phyloP scores from a whole-genome alignment of 768 basidiomycete genomes.

The Mycena galericulata region DNA sequence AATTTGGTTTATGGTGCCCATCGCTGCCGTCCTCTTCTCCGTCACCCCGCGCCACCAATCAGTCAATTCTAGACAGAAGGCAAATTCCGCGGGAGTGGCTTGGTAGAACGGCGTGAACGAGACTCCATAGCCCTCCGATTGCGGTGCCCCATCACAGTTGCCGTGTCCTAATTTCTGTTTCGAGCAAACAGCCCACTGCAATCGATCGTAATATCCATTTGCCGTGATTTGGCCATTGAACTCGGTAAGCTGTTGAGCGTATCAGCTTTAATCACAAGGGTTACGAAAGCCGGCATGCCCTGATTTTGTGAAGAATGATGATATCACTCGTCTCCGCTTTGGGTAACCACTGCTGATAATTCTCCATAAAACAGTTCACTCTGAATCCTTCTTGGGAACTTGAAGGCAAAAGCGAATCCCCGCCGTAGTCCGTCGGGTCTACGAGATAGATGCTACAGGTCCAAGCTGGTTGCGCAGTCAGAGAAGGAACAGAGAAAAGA shows the following conservation, averaged over 20 bases:
- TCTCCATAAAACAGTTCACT: constrained; percentile 66
- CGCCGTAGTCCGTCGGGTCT: constrained; percentile 65
- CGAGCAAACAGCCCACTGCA: constrained; percentile 69
- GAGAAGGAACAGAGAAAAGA: neutral
- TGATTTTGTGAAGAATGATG: constrained; percentile 62
- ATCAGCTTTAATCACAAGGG: neutral
- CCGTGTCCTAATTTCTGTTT: constrained; percentile 53
- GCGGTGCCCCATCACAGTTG: constrained; percentile 50
- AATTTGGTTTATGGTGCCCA: constrained; percentile 39
- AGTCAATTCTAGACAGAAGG: constrained; percentile 56
- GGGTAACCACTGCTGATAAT: constrained; percentile 63
- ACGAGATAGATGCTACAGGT: constrained; percentile 57
- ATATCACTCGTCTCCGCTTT: constrained; percentile 60
- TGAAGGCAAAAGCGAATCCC: no score
- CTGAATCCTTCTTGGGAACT: constrained; percentile 45
- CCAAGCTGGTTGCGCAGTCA: constrained; percentile 54
- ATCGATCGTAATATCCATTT: constrained; percentile 56
- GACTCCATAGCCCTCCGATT: constrained; percentile 52
- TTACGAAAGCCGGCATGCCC: constrained; percentile 49
- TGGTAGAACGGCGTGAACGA: constrained; percentile 59
- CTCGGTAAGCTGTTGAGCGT: neutral
- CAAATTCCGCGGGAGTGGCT: constrained; percentile 52
- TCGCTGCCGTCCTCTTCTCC: constrained; percentile 34
- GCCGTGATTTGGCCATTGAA: constrained; percentile 45
- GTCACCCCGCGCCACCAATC: constrained; percentile 64